A percentile compares a stretch with the other conserved stretches of the same genome.
These are phyloP conservation scores for Platanthera zijinensis DNA, from an alignment of 106 monocot species.

Conservation along the genomic window DNA sequence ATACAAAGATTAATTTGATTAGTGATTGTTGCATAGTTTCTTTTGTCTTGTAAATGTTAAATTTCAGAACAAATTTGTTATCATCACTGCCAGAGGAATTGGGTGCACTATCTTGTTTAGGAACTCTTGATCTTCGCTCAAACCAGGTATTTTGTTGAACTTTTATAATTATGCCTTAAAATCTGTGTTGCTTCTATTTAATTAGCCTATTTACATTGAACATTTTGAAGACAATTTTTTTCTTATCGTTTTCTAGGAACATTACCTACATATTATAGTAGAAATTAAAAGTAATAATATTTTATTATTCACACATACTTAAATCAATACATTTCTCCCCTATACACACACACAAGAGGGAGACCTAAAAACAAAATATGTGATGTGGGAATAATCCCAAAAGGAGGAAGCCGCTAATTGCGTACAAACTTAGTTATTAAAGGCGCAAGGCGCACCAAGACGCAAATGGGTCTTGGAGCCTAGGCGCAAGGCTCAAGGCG, in stretches of 20 bases:
- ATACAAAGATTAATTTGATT: slow-evolving; percentile 1
- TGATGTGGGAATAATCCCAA: no score
- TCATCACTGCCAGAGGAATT: slow-evolving; percentile 68
- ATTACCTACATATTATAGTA: not conserved
- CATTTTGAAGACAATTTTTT: not conserved
- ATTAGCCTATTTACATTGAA: not conserved
- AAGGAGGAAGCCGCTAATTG: no score
- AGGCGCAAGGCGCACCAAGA: no score
- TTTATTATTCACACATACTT: no score
- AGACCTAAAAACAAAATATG: no score
- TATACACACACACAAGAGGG: no score
- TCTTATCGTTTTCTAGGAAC: not conserved
- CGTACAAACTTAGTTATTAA: no score
- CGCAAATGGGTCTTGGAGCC: no score
- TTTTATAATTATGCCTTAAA: not conserved
- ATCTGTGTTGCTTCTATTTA: not conserved
- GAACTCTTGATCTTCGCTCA: slow-evolving; percentile 89
- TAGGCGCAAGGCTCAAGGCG: no score
- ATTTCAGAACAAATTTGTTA: slow-evolving; percentile 72
- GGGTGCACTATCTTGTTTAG: slow-evolving; percentile 60
- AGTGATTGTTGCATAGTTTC: slow-evolving; percentile 3
- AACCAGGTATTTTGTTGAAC: slow-evolving; percentile 55
- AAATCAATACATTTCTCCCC: no score
- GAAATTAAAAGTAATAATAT: no score
- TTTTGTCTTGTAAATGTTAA: slow-evolving; percentile 8